phyloP scores from a whole-genome alignment of 768 basidiomycete genomes.

The Phylloporus sp. region DNA sequence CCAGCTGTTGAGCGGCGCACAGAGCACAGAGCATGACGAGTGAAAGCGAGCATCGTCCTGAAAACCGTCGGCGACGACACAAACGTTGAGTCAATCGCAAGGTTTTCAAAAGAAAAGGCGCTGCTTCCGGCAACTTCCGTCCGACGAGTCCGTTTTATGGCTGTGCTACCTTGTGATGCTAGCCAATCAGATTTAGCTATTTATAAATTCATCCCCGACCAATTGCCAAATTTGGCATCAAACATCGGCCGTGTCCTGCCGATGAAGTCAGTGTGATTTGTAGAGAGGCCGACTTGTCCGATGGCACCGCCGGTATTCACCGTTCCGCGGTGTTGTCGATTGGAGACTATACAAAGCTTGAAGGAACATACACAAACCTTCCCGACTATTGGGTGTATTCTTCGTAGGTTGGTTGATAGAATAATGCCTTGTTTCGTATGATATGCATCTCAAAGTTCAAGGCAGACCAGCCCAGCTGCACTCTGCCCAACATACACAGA shows the following conservation, averaged over 20 bases:
- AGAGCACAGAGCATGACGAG: slow-evolving; percentile 50
- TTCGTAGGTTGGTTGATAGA: too few relatives aligned
- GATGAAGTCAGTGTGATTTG: background rate
- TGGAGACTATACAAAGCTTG: too few relatives aligned
- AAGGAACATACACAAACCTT: too few relatives aligned
- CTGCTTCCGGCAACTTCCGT: slow-evolving; percentile 25
- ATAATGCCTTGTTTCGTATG: too few relatives aligned
- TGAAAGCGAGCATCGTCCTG: slow-evolving; percentile 60
- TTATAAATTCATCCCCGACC: slow-evolving; percentile 20
- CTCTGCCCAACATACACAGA: background rate
- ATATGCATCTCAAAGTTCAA: background rate
- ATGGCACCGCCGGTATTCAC: background rate
- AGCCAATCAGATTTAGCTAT: slow-evolving; percentile 20
- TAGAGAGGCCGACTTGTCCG: background rate
- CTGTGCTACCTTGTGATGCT: slow-evolving; percentile 11
- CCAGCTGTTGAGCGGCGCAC: slow-evolving; percentile 55
- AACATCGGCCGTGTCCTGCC: slow-evolving; percentile 12
- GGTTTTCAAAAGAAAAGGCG: slow-evolving; percentile 14
- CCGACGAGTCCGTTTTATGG: slow-evolving; percentile 19
- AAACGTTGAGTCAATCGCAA: slow-evolving; percentile 17
- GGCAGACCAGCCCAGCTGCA: background rate
- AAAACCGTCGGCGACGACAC: slow-evolving; percentile 25
- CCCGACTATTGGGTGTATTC: too few relatives aligned
- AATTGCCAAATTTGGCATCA: slow-evolving; percentile 2
- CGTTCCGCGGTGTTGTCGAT: too few relatives aligned